Percentiles rank a stretch among this genome's conserved stretches.
Evolutionary conservation across 306 rosid genomes (phyloP).

Genomic region (Fragaria ananassa): DNA sequence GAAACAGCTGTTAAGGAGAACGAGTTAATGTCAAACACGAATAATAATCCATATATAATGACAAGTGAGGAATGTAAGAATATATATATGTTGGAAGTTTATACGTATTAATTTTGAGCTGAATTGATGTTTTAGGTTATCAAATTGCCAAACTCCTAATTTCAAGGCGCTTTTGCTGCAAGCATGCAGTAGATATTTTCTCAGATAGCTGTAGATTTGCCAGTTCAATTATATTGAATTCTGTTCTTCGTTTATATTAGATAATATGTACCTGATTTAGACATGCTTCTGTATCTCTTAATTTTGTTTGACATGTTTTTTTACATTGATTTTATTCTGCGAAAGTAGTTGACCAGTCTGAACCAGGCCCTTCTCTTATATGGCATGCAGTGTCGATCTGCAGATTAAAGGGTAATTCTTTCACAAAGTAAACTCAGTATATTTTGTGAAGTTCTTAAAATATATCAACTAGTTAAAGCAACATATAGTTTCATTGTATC

Average conservation of each 20-base stretch:
- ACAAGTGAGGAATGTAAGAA: not conserved
- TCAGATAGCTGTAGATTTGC: not conserved
- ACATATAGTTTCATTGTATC: not conserved
- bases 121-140: not conserved
- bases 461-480: not conserved
- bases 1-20: not conserved
- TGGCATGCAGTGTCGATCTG: not conserved
- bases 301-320: no score
- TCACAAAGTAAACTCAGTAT: not conserved
- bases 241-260: not conserved
- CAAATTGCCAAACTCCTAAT: not conserved
- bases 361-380: not conserved
- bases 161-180: constrained; percentile 9
- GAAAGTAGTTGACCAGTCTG: not conserved
- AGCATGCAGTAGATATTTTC: not conserved
- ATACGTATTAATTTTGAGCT: not conserved
- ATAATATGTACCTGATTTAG: not conserved
- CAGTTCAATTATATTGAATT: not conserved
- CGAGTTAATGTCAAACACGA: not conserved
- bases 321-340: not conserved
- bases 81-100: not conserved
- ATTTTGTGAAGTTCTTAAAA: not conserved
- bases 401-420: not conserved
- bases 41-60: not conserved
- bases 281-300: not conserved